These are phyloP conservation scores for Kalmusia sp. DNA, from an alignment of 2,329 filamentous ascomycete genomes.

Conservation along the genomic window DNA sequence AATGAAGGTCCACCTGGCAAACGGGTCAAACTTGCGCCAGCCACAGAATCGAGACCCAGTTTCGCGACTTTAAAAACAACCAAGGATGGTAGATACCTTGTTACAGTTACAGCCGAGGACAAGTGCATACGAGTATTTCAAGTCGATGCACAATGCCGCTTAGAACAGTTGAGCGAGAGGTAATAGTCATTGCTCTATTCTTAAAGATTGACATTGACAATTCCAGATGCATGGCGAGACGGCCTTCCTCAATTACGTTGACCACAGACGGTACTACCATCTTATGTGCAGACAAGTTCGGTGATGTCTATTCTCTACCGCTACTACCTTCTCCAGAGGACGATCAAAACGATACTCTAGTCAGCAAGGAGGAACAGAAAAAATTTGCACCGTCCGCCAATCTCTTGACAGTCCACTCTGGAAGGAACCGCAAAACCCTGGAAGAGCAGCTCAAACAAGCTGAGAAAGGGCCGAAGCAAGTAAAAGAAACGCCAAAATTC, in stretches of 20 bases:
- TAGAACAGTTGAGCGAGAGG: conserved; percentile 77
- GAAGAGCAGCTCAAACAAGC: conserved; percentile 61
- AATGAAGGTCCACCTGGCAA: conserved; percentile 48
- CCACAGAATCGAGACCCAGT: conserved; percentile 57
- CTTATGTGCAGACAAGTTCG: conserved; percentile 91
- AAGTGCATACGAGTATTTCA: conserved; percentile 87
- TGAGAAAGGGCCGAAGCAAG: conserved; percentile 51
- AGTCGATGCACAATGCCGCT: conserved; percentile 64
- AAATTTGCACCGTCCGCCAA: conserved; percentile 61
- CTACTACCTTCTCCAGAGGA: conserved; percentile 60
- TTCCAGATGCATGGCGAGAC: conserved; percentile 83
- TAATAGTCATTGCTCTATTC: conserved; percentile 42
- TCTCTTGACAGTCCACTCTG: conserved; percentile 66
- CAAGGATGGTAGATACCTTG: conserved; percentile 68
- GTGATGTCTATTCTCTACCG: conserved; percentile 90
- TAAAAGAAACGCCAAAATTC: conserved; percentile 64
- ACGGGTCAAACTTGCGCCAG: conserved; percentile 49
- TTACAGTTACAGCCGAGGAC: conserved; percentile 87
- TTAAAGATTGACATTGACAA: conserved; percentile 17
- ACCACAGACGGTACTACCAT: conserved; percentile 75
- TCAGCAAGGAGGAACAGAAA: conserved; percentile 35
- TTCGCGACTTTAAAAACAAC: conserved; percentile 74
- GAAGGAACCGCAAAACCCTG: conserved; percentile 64
- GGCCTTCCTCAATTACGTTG: conserved; percentile 78
- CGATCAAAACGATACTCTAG: conserved; percentile 27